Conservation (phyloP, 768 basidiomycete genomes). For the Pleurotus sapidus region DNA sequence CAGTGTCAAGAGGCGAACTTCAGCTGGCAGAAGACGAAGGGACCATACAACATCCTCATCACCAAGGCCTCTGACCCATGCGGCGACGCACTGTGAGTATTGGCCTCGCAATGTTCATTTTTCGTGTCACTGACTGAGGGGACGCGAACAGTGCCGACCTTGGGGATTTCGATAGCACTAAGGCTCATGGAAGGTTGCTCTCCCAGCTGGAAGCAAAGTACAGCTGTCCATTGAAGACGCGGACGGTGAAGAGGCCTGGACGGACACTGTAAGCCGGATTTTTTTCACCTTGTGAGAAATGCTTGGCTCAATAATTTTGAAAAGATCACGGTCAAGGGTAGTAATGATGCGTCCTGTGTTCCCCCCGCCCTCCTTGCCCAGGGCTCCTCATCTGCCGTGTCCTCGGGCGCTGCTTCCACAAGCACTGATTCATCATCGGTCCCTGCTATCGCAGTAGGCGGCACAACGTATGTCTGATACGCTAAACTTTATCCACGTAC, state of each 20-base stretch:
- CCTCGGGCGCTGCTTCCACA: conserved; percentile 2
- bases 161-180: conserved; percentile 47
- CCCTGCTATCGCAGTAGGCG: conserved; percentile 6
- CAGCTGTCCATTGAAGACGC: conserved; percentile 53
- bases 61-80: conserved; percentile 55
- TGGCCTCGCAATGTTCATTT: background rate
- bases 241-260: conserved; percentile 64
- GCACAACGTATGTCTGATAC: conserved; percentile 3
- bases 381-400: conserved; percentile 2
- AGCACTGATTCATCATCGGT: background rate
- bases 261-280: conserved; percentile 42
- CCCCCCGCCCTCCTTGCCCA: conserved; percentile 10
- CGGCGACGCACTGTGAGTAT: conserved; percentile 54
- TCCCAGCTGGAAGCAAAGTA: conserved; percentile 48
- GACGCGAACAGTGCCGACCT: conserved; percentile 48
- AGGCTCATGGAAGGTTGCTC: conserved; percentile 40
- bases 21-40: conserved; percentile 44
- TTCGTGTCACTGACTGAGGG: too few relatives aligned
- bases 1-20: conserved; percentile 54
- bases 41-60: conserved; percentile 59
- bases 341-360: conserved; percentile 38
- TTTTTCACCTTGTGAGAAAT: conserved; percentile 8
- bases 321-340: conserved; percentile 37
- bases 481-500: background rate
- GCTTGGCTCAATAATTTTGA: conserved; percentile 1